Evolutionary conservation across 257 asterid genomes (phyloP), one percentile per base, ranked within the genome.

Genomic region (Solanum tarijense): DNA sequence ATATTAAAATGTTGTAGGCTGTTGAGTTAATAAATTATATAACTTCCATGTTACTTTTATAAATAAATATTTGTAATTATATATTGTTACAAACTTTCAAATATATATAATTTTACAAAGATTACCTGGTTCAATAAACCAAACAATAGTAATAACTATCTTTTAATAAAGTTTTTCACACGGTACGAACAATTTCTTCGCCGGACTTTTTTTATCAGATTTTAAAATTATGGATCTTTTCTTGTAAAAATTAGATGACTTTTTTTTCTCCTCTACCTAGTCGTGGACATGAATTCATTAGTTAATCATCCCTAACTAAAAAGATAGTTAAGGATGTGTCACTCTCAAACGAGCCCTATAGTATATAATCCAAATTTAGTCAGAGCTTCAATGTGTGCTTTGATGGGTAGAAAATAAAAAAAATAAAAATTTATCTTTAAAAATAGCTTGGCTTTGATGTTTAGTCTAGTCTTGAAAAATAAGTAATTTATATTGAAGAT

Each of bases 321-420:
- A 39, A 0, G 52, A 4, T 4, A 43, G 6, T 46, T 20, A 55
- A 18, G 65, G 65, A 18, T 55, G 65, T 7, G 65, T 0, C 0
- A 7, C 65, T 46, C 7, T 46, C 55, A 14, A 48, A 18, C 60
- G 0, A 14, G 58, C 8, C 3, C 8, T 0, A 31, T 31, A 31
- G 58, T 0, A 14, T 52, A 0, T 55, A 3, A 6, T 55, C 0
- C 23, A 18, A 55, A 55, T 55, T 55, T 55, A 55, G 10, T 18
- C 3, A 1, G 1, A 55, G n/a, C 10, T 2, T 1, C 2, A 55
- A 18, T 55, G 65, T 0, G 2, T 1, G 2, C 0, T 55, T 55
- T 18, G 2, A 55, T 55, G 4, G 65, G 65, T 55, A 4, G n/a
- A 18, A 55, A 55, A 46, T 12, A 13, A 46, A 46, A 46, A 12